phyloP scores from a whole-genome alignment of 2,329 filamentous ascomycete genomes.

The Neofusicoccum ribis region DNA sequence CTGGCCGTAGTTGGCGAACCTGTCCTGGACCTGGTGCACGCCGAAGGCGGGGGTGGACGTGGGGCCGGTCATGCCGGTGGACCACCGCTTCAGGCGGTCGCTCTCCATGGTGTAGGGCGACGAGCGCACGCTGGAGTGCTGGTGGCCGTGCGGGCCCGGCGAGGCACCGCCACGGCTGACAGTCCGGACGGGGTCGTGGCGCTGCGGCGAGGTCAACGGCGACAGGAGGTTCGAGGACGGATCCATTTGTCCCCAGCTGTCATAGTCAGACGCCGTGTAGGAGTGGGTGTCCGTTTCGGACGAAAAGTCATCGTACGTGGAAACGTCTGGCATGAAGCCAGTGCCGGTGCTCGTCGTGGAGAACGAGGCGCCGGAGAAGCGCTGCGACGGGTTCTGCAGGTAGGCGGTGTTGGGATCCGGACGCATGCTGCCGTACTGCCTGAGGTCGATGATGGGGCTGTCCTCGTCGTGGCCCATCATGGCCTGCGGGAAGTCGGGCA shows the following conservation, averaged over 20 bases:
- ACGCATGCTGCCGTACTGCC: conserved; percentile 32
- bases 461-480: conserved; percentile 41
- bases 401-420: conserved; percentile 32
- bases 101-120: conserved; percentile 69
- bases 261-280: conserved; percentile 57
- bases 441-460: conserved; percentile 42
- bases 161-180: conserved; percentile 68
- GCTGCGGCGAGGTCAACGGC: conserved; percentile 70
- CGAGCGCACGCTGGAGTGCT: conserved; percentile 63
- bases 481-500: conserved; percentile 38
- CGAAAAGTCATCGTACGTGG: conserved; percentile 67
- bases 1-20: conserved; percentile 61
- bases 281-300: conserved; percentile 69
- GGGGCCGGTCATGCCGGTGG: conserved; percentile 55
- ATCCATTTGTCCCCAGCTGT: conserved; percentile 66
- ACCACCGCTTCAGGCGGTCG: conserved; percentile 72
- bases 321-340: conserved; percentile 62
- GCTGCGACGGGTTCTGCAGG: conserved; percentile 56
- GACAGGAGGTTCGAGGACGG: conserved; percentile 70
- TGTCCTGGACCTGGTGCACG: conserved; percentile 59
- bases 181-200: conserved; percentile 51
- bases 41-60: conserved; percentile 65
- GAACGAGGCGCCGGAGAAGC: conserved; percentile 72
- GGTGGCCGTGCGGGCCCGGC: conserved; percentile 56
- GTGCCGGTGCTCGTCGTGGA: conserved; percentile 65